Evolutionary conservation across 768 basidiomycete genomes (phyloP).

Genomic region (Chalciporus piperatus): DNA sequence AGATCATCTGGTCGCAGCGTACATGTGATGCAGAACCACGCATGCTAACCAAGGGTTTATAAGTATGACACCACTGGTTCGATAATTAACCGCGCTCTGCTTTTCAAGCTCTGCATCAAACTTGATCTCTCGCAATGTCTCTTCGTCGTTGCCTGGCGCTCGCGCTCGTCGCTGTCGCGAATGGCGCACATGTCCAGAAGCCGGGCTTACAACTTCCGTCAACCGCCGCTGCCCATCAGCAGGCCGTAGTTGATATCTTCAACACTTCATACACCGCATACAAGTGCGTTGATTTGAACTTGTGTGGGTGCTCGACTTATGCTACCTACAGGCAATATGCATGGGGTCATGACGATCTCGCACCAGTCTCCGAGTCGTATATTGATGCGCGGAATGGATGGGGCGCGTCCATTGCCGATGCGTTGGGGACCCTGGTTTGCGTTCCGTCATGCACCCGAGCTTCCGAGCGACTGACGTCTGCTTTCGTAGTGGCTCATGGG

Average conservation of each 20-base stretch:
- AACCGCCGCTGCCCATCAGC: constrained; percentile 34
- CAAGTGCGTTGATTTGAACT: constrained; percentile 37
- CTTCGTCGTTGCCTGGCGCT: constrained; percentile 17
- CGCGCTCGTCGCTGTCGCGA: constrained; percentile 8
- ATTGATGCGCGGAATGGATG: constrained; percentile 36
- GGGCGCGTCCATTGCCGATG: constrained; percentile 67
- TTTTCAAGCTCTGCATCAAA: too few relatives aligned
- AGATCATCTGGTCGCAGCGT: too few relatives aligned
- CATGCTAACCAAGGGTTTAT: too few relatives aligned
- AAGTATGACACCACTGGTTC: too few relatives aligned
- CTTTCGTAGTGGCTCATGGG: constrained; percentile 56
- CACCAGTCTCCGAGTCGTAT: constrained; percentile 44
- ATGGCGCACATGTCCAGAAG: constrained; percentile 40
- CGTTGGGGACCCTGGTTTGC: constrained; percentile 58
- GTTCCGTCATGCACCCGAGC: neutral
- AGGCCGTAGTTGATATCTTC: constrained; percentile 50
- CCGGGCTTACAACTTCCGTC: constrained; percentile 42
- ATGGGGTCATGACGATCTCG: constrained; percentile 59
- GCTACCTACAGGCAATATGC: constrained; percentile 45
- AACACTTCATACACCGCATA: constrained; percentile 53
- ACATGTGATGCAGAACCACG: too few relatives aligned
- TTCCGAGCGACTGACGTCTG: neutral
- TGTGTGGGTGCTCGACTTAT: neutral
- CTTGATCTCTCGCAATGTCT: neutral
- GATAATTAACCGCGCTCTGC: too few relatives aligned